Percentiles rank a stretch among this genome's conserved stretches.
phyloP scores from a whole-genome alignment of 164 flowering plant species.

The Nelumbo lutea region DNA sequence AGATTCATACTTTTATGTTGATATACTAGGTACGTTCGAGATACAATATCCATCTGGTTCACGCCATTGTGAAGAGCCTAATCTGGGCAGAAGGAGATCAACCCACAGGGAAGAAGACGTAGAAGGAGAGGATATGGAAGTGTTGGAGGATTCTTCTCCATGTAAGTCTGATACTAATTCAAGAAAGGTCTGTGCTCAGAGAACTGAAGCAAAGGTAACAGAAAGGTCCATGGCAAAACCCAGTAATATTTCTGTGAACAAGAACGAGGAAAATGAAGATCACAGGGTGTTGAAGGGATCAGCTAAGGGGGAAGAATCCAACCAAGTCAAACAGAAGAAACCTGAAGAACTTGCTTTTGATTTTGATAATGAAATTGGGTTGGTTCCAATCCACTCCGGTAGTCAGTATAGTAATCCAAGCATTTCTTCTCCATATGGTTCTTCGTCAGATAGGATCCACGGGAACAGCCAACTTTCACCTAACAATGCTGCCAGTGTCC shows the following conservation, averaged over 20 bases:
- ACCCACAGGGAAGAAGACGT: neutral
- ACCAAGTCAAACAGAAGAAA: too few species aligned
- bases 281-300: neutral
- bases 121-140: neutral
- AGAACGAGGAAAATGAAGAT: too few species aligned
- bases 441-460: too few species aligned
- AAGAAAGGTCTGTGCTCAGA: neutral
- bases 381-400: too few species aligned
- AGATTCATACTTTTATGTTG: conserved; percentile 7
- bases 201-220: neutral
- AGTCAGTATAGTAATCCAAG: too few species aligned
- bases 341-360: too few species aligned
- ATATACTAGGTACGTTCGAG: conserved; percentile 7
- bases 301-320: neutral
- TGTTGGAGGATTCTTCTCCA: neutral
- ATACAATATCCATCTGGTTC: neutral
- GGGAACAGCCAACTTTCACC: too few species aligned
- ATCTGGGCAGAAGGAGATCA: neutral
- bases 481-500: too few species aligned
- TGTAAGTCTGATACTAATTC: neutral
- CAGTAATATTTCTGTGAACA: too few species aligned
- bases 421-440: too few species aligned
- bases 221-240: too few species aligned
- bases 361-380: too few species aligned
- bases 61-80: neutral